phyloP scores from a whole-genome alignment of 768 basidiomycete species.

The Boletus reticuloceps region DNA sequence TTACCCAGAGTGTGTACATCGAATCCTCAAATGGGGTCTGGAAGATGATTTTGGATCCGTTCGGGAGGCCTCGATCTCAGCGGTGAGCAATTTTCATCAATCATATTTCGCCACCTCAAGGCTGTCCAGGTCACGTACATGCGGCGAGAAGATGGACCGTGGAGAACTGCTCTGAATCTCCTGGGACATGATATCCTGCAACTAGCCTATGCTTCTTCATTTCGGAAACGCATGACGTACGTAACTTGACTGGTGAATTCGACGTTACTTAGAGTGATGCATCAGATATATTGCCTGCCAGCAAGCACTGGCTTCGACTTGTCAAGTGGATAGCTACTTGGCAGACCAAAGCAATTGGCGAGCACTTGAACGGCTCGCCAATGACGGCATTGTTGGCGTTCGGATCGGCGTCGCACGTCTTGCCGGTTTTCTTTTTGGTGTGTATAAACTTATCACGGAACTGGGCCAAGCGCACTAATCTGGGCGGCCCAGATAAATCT shows the following conservation, averaged over 20 bases:
- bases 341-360: slow-evolving; percentile 47
- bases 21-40: slow-evolving; percentile 58
- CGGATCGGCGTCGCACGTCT: slow-evolving; percentile 84
- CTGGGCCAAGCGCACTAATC: slow-evolving; percentile 5
- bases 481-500: slow-evolving; percentile 11
- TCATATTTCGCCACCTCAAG: slow-evolving; percentile 8
- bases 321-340: slow-evolving; percentile 35
- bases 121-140: slow-evolving; percentile 47
- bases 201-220: slow-evolving; percentile 46
- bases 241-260: slow-evolving; percentile 26
- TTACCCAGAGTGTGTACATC: slow-evolving; percentile 45
- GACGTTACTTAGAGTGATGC: slow-evolving; percentile 15
- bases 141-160: slow-evolving; percentile 38
- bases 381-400: slow-evolving; percentile 77
- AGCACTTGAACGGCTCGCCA: slow-evolving; percentile 51
- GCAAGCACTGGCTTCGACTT: slow-evolving; percentile 49
- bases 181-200: slow-evolving; percentile 42
- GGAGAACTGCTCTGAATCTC: slow-evolving; percentile 33
- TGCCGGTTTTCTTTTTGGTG: slow-evolving; percentile 54
- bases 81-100: slow-evolving; percentile 44
- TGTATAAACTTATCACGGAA: slow-evolving; percentile 23
- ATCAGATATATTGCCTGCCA: slow-evolving; percentile 73
- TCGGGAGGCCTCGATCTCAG: slow-evolving; percentile 65
- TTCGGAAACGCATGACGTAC: slow-evolving; percentile 72
- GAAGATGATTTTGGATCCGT: slow-evolving; percentile 84